A percentile compares a stretch with the other conserved stretches of the same genome.
phyloP scores from a whole-genome alignment of 768 basidiomycete species.

The Suillus spraguei region DNA sequence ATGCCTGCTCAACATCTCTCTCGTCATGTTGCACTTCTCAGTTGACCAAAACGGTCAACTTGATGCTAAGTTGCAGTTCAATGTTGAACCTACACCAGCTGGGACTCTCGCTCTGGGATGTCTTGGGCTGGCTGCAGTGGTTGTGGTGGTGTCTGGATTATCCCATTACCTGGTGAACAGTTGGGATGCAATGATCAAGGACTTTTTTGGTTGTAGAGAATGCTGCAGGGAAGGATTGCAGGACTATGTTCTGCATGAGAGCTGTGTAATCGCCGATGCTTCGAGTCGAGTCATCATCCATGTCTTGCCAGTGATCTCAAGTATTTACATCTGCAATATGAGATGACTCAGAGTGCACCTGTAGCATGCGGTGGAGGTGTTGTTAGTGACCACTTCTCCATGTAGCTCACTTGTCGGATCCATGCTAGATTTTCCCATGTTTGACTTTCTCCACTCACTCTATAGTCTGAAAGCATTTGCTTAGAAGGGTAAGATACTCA shows the following conservation, averaged over 20 bases:
- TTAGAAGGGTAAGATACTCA: background rate
- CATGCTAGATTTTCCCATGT: background rate
- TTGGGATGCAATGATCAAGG: conserved; percentile 9
- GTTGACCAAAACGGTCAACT: conserved; percentile 6
- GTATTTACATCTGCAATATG: background rate
- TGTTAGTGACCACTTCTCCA: too few relatives aligned
- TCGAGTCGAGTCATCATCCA: background rate
- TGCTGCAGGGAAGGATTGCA: background rate
- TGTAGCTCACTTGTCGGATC: background rate
- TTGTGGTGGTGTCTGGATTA: background rate
- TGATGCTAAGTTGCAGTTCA: conserved; percentile 7
- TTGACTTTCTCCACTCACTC: background rate
- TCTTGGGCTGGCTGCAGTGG: background rate
- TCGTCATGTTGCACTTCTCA: conserved; percentile 8
- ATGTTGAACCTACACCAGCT: conserved; percentile 11
- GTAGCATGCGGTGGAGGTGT: too few relatives aligned
- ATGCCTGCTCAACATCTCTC: conserved; percentile 14
- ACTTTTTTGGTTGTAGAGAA: conserved; percentile 7
- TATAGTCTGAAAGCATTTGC: too few relatives aligned
- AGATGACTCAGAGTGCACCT: too few relatives aligned
- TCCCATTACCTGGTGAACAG: conserved; percentile 4
- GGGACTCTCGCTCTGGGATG: conserved; percentile 12
- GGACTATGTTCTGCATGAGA: conserved; percentile 8
- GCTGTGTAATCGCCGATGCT: background rate
- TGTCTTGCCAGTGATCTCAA: background rate